phyloP scores from a whole-genome alignment of 2,329 filamentous ascomycete species.

The Trematosphaeria pertusa region DNA sequence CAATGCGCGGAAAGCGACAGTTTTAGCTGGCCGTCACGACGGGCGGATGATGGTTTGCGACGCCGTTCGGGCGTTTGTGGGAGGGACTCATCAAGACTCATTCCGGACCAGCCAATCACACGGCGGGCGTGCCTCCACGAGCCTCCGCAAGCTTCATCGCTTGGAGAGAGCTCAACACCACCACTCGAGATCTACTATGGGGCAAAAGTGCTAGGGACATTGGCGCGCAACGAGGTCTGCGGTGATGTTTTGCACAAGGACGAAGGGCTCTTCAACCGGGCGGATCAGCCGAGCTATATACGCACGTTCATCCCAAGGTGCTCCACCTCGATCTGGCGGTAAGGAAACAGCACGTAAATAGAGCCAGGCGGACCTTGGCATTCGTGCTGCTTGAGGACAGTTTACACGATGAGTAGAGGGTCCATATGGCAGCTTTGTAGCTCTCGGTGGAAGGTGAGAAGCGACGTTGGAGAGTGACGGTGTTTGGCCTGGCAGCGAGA shows the following conservation, averaged over 20 bases:
- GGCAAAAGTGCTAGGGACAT: conserved; percentile 11
- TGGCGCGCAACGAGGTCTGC: conserved; percentile 8
- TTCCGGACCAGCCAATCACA: conserved; percentile 35
- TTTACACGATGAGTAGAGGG: no score
- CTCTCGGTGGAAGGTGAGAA: no score
- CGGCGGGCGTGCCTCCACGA: conserved; percentile 29
- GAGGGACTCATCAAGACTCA: conserved; percentile 22
- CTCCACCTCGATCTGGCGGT: conserved; percentile 34
- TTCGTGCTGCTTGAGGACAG: neutral
- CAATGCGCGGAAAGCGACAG: conserved; percentile 6
- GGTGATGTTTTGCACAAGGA: conserved; percentile 7
- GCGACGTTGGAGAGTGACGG: no score
- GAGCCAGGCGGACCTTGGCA: conserved; percentile 16
- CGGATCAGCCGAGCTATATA: conserved; percentile 17
- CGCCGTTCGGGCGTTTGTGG: conserved; percentile 25
- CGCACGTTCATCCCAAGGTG: conserved; percentile 21
- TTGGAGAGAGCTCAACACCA: conserved; percentile 30
- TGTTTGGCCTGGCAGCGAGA: no score
- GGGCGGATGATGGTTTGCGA: conserved; percentile 10
- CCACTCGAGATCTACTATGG: conserved; percentile 20
- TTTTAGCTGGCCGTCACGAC: conserved; percentile 9
- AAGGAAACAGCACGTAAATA: conserved; percentile 17
- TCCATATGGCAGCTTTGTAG: no score
- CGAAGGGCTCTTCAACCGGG: conserved; percentile 4
- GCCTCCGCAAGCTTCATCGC: conserved; percentile 36